Percentiles rank a stretch among this genome's conserved stretches.
These are phyloP conservation scores for Cyclocybe cylindracea DNA, from an alignment of 768 basidiomycete genomes.

Conservation along the genomic window DNA sequence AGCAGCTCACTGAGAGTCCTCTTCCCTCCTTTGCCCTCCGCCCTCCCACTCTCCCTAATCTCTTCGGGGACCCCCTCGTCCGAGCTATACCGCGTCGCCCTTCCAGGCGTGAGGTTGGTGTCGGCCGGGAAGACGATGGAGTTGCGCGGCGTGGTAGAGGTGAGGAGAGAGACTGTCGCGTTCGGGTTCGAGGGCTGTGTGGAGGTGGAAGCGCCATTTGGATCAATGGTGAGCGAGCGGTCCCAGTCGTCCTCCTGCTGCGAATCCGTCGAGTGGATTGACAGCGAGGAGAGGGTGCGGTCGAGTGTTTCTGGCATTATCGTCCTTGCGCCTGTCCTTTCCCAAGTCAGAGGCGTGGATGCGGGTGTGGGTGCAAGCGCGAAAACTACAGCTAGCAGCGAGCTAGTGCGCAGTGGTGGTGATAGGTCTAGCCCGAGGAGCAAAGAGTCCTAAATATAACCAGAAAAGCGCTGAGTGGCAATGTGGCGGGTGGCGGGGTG, in stretches of 20 bases:
- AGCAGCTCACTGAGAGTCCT: slow-evolving; percentile 75
- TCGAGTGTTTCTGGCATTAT: slow-evolving; percentile 37
- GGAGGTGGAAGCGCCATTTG: slow-evolving; percentile 8
- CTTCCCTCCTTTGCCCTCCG: slow-evolving; percentile 33
- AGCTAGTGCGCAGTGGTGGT: no score
- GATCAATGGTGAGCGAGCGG: slow-evolving; percentile 39
- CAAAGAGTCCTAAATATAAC: no score
- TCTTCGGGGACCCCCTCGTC: background rate
- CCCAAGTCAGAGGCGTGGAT: no score
- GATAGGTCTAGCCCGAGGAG: no score
- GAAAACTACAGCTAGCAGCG: no score
- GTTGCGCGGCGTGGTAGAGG: slow-evolving; percentile 46
- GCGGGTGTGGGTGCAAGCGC: no score
- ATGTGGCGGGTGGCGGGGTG: no score
- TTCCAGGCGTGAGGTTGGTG: slow-evolving; percentile 27
- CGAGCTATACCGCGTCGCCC: slow-evolving; percentile 18
- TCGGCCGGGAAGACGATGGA: slow-evolving; percentile 61
- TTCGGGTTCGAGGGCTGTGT: slow-evolving; percentile 9
- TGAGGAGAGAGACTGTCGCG: slow-evolving; percentile 4
- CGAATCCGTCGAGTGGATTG: slow-evolving; percentile 41
- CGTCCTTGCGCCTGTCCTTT: no score
- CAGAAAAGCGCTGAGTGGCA: no score
- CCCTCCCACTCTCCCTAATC: slow-evolving; percentile 15
- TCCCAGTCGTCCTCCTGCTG: slow-evolving; percentile 62
- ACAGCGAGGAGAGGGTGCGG: slow-evolving; percentile 51